These are phyloP conservation scores for Colletotrichum truncatum DNA, from an alignment of 2,329 filamentous ascomycete species.

Conservation along the genomic window DNA sequence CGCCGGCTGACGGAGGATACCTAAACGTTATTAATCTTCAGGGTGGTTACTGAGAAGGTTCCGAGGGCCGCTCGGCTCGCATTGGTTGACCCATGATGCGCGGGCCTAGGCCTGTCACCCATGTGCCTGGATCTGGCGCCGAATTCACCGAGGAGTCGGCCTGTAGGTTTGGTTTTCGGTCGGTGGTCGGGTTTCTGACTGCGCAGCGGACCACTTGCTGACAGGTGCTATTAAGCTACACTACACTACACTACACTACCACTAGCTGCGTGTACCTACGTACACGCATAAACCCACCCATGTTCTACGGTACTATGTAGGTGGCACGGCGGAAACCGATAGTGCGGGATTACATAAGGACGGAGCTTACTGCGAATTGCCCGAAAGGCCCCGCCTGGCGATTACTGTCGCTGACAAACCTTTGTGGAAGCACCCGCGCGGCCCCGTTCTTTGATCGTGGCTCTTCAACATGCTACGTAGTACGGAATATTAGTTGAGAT, in stretches of 20 bases:
- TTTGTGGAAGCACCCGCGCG: slow-evolving; percentile 12
- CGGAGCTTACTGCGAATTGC: background rate
- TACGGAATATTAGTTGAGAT: too few relatives aligned
- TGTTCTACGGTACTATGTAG: background rate
- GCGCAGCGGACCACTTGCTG: too few relatives aligned
- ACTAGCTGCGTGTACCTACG: too few relatives aligned
- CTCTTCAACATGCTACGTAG: too few relatives aligned
- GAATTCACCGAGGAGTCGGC: slow-evolving; percentile 20
- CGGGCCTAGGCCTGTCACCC: slow-evolving; percentile 4
- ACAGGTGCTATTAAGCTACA: background rate
- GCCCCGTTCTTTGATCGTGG: background rate
- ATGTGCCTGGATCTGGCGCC: slow-evolving; percentile 5
- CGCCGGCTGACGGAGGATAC: too few relatives aligned
- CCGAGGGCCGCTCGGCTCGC: background rate
- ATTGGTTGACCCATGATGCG: slow-evolving; percentile 25
- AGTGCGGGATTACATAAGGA: slow-evolving; percentile 9
- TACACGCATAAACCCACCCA: too few relatives aligned
- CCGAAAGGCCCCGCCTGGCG: background rate
- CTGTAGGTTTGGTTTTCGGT: slow-evolving; percentile 4
- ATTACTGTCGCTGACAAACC: slow-evolving; percentile 2
- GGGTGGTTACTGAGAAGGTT: background rate
- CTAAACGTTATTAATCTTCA: background rate
- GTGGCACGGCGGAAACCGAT: background rate
- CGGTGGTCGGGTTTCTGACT: slow-evolving; percentile 17
- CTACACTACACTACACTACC: too few relatives aligned